A percentile compares a stretch with the other conserved stretches of the same genome.
Evolutionary conservation across 768 basidiomycete species (phyloP).

Genomic region (Collybiopsis luxurians): DNA sequence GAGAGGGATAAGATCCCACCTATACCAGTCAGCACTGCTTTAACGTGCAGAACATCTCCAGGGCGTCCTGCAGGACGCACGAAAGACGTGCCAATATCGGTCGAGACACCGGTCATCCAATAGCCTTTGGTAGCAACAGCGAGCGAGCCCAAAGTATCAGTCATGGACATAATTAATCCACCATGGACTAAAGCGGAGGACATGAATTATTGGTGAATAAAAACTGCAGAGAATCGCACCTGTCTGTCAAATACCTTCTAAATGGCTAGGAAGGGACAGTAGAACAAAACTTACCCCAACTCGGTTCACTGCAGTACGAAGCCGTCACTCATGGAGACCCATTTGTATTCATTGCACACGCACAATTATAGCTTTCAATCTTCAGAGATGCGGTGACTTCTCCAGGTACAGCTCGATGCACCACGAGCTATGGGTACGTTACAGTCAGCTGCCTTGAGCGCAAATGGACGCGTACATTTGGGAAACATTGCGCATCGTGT

Average conservation of each 20-base stretch:
- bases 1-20: constrained; percentile 36
- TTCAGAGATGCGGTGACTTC: constrained; percentile 64
- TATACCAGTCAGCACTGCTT: constrained; percentile 65
- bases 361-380: constrained; percentile 75
- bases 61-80: constrained; percentile 71
- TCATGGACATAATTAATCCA: constrained; percentile 76
- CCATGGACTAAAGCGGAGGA: constrained; percentile 53
- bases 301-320: constrained; percentile 61
- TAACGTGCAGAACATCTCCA: constrained; percentile 66
- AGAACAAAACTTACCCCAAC: constrained; percentile 57
- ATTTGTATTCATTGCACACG: constrained; percentile 17
- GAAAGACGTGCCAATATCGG: constrained; percentile 78
- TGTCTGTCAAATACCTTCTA: background rate
- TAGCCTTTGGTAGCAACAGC: constrained; percentile 82
- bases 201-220: constrained; percentile 24
- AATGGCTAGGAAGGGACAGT: background rate
- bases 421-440: constrained; percentile 45
- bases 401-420: constrained; percentile 71
- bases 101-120: constrained; percentile 86
- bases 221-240: constrained; percentile 1
- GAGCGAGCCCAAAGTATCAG: constrained; percentile 82
- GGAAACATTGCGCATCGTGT: constrained; percentile 9
- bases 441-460: background rate
- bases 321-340: constrained; percentile 6
- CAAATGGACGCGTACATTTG: constrained; percentile 3